Base-by-base conservation (phyloP, 2,329 filamentous ascomycete genomes). In the Exophiala calicioides region DNA sequence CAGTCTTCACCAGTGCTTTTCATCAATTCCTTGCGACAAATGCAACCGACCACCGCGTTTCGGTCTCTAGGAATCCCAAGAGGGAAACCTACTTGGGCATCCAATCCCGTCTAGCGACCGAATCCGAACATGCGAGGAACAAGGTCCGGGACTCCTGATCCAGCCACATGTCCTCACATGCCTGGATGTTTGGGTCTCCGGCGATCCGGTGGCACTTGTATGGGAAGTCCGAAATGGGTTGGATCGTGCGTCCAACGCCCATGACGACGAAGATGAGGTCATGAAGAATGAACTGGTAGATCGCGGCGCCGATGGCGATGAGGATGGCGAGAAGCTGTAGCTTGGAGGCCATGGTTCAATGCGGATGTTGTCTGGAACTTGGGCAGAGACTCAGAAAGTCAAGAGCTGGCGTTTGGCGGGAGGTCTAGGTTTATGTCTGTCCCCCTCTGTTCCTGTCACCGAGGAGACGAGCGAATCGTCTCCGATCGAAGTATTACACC, bases 131-230 rank as follows among this genome's bases (percentile, higher is more conserved):
- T 12, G 60, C 61, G 15, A 58, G 58, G 30, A 57, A 64, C 12
- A 64, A 40, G 33, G 57, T 58, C 36, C 61, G 44, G 8, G 50
- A 56, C 18, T 56, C 40, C 5, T 58, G 39, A 29, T 63, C 59
- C 13, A 64, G 46, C 60, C 62, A 62, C 36, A 63, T 53, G 20
- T 64, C 62, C 33, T 64, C 62, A 24, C 60, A 64, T 20, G 58
- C 60, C 32, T 59, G 58, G n/a, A 63, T 55, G 36, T 52, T 62
- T 48, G 50, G 55, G 44, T 59, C 60, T n/a, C 50, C 50, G 23
- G 37, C 44, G 35, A 60, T 46, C 33, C 58, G 61, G 30, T 42
- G 47, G 45, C 59, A 63, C 36, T 24, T 45, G 53, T 62, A 61
- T 35, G 55, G 58, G 47, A 67, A 69, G 4, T 61, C 56, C 2